Evolutionary conservation across 1,284 basidiomycete species (phyloP), one percentile per base, ranked within the genome.

Genomic region (Cutaneotrichosporon spelunceum): DNA sequence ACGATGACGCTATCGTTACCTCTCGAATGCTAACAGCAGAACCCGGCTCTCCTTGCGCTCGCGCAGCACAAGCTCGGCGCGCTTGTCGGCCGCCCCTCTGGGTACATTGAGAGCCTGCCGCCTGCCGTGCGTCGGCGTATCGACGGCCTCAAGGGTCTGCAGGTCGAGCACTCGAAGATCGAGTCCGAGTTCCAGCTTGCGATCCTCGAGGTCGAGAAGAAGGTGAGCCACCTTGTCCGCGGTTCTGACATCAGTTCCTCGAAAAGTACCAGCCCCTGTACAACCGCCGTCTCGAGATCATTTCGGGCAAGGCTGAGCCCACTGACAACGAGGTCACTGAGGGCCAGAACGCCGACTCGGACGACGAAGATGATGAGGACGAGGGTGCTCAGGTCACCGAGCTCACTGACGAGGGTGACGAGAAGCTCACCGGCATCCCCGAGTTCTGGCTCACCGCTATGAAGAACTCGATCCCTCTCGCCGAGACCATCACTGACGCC

Each of bases 361-460:
- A 82, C 49, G 82, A 82, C 56, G 82, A 82, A 58, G 79, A 82
- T 14, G 79, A 80, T 24, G 80, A 81, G 27, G 77, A 78, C 64
- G 77, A 78, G 33, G 80, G 76, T 30, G 77, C 78, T 33, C 73
- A 75, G 62, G 70, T 79, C 64, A 74, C 77, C 47, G 79, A 79
- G 64, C 64, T 77, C 64, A 71, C 64, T 45, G 68, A 68, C 36
- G 71, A 74, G 57, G 86, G 66, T 53, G 71, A 75, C 36, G 72
- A 74, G 23, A 75, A 74, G 33, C 68, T 78, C 59, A 80, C 83
- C 67, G 88, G 89, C 67, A 93, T 99, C 72, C 91, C 94, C 64
- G 89, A 96, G 75, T 98, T 98, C 84, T 99, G 95, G 95, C 87
- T 97, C 71, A 98, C 95, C 1, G 92, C 93, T 1, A 85, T 98